These are phyloP conservation scores for Periconia sp. DNA, from an alignment of 2,329 filamentous ascomycete species.

Conservation along the genomic window DNA sequence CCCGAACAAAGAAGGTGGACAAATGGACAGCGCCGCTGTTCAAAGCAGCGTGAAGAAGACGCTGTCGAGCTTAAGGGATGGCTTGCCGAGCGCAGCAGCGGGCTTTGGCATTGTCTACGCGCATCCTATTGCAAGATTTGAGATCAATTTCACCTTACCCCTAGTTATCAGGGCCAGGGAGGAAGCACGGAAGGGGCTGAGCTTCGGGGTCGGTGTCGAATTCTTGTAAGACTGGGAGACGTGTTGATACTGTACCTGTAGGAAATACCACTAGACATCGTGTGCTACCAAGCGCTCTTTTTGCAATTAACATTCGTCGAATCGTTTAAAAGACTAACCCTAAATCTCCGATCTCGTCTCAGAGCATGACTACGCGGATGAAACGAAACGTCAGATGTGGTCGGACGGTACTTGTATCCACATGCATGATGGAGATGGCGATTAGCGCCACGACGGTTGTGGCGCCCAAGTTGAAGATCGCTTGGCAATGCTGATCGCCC, in stretches of 20 bases:
- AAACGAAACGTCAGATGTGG: no score
- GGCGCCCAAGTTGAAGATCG: no score
- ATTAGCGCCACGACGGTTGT: no score
- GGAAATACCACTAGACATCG: slow-evolving; percentile 1
- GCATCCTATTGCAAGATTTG: slow-evolving; percentile 89
- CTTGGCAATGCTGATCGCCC: no score
- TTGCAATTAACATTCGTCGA: no score
- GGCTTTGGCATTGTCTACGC: slow-evolving; percentile 93
- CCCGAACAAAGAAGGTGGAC: slow-evolving; percentile 45
- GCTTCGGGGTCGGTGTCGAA: slow-evolving; percentile 95
- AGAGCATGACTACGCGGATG: no score
- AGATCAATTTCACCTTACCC: slow-evolving; percentile 93
- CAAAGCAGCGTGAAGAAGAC: slow-evolving; percentile 65
- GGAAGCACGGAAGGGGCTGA: slow-evolving; percentile 86
- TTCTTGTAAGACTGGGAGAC: slow-evolving; percentile 71
- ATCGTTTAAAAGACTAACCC: no score
- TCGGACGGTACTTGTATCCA: no score
- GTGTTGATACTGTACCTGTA: slow-evolving; percentile 26
- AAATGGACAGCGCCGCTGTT: slow-evolving; percentile 59
- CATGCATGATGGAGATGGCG: no score
- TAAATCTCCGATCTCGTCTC: no score
- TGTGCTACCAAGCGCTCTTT: no score
- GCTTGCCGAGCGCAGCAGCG: slow-evolving; percentile 82
- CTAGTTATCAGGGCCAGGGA: slow-evolving; percentile 82
- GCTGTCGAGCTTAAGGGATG: slow-evolving; percentile 72